Conservation (phyloP, 2,329 filamentous ascomycete species). For the Knufia petricola region DNA sequence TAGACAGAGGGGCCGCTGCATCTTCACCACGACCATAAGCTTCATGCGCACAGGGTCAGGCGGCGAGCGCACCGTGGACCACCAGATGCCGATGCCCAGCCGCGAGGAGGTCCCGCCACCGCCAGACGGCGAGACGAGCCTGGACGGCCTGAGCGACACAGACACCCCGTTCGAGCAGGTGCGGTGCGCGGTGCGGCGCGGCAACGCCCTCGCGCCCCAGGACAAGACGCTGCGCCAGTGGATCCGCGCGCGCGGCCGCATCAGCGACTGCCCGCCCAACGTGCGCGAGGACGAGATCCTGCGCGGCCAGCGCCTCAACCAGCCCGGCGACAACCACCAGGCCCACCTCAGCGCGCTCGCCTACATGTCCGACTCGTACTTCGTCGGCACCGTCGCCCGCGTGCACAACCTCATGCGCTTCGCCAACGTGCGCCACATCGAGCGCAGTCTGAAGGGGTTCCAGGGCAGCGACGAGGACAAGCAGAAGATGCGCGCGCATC, state of each 20-base stretch:
- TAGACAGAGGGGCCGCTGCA: slow-evolving; percentile 73
- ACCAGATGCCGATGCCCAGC: slow-evolving; percentile 53
- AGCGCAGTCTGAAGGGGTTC: slow-evolving; percentile 31
- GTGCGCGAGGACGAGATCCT: slow-evolving; percentile 18
- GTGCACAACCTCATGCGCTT: slow-evolving; percentile 75
- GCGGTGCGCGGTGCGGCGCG: slow-evolving; percentile 35
- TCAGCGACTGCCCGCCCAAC: slow-evolving; percentile 20
- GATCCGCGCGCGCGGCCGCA: slow-evolving; percentile 29
- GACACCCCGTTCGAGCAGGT: slow-evolving; percentile 31
- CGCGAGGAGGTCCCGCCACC: slow-evolving; percentile 31
- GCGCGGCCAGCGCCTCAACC: slow-evolving; percentile 11
- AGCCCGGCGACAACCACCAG: slow-evolving; percentile 21
- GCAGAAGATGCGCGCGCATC: slow-evolving; percentile 30
- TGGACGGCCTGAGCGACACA: background rate
- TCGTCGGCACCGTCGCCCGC: slow-evolving; percentile 78
- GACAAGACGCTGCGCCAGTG: slow-evolving; percentile 57
- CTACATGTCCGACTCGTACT: slow-evolving; percentile 87
- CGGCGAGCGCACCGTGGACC: slow-evolving; percentile 47
- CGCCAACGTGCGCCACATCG: slow-evolving; percentile 40
- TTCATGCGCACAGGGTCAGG: slow-evolving; percentile 62
- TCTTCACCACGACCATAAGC: slow-evolving; percentile 91
- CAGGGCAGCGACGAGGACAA: slow-evolving; percentile 36
- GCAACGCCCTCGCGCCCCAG: slow-evolving; percentile 37
- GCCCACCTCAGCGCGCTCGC: slow-evolving; percentile 63
- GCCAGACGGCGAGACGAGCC: slow-evolving; percentile 21